Evolutionary conservation across 2,329 filamentous ascomycete species (phyloP).

Genomic region (Diatrype stigma): DNA sequence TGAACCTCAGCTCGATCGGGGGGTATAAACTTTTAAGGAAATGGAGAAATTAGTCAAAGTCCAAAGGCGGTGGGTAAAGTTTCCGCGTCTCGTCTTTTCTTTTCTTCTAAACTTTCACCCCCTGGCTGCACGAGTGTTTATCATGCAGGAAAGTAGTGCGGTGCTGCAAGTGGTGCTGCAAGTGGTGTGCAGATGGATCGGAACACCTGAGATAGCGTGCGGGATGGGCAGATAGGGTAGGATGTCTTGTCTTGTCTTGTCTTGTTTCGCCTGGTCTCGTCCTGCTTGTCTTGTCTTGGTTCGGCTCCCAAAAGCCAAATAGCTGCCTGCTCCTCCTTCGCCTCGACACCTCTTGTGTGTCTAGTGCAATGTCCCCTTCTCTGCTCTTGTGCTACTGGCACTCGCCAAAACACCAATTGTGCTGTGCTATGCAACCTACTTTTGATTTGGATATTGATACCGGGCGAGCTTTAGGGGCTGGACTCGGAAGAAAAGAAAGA

Average conservation of each 20-base stretch:
- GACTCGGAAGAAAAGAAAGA: too few relatives aligned
- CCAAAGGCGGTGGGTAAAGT: background rate
- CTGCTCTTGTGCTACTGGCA: too few relatives aligned
- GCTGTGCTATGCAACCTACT: too few relatives aligned
- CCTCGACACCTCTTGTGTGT: background rate
- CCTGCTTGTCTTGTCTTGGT: background rate
- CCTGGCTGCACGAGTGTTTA: background rate
- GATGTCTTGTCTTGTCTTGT: background rate
- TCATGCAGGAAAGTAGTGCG: background rate
- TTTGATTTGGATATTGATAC: too few relatives aligned
- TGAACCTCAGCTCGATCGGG: background rate
- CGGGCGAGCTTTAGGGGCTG: too few relatives aligned
- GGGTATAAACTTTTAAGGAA: background rate
- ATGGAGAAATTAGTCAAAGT: background rate
- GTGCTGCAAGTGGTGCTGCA: background rate
- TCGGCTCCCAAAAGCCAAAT: background rate
- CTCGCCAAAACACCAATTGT: too few relatives aligned
- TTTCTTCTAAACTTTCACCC: background rate
- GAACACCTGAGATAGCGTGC: background rate
- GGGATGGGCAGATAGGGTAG: too few relatives aligned
- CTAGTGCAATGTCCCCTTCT: background rate
- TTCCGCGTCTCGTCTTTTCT: background rate
- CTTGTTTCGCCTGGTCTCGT: background rate
- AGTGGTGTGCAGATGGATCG: background rate
- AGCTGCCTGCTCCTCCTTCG: background rate